Evolutionary conservation across 257 asterid genomes (phyloP), one percentile per base, ranked within the genome.

Genomic region (Scutellaria barbata): DNA sequence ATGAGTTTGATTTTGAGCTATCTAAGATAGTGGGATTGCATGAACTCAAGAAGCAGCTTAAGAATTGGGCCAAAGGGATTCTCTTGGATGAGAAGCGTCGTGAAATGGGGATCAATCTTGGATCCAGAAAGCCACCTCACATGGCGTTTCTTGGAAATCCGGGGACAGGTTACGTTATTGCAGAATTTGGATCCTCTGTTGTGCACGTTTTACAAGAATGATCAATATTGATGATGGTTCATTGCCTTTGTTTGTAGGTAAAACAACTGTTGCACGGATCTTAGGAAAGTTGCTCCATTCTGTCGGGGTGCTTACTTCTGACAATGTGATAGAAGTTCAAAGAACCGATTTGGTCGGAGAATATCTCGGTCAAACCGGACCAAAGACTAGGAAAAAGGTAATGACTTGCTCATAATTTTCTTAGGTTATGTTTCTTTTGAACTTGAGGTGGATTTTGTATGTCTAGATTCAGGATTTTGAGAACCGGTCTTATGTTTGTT

Each of bases 111-210:
- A 68, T 88, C 46, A 81, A 88, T 85, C 90, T 90, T 22, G 93
- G 95, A 50, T 82, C 93, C 4, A 84, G 98, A 73, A 92, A 89
- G 71, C 77, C 89, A 10, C 97, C 98, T 64, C 98, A 92, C 84
- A 92, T 92, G 97, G 96, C 96, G 22, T 92, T 92, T 57, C 90
- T 92, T 20, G 98, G 98, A 52, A 92, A 90, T 74, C 98, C 96
- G 3, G 97, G 98, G 41, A 92, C 98, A 76, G 98, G 96, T 87
- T 67, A 2, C 6, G n/a, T 68, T 6, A 59, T 16, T 16, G 35
- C 35, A 30, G 35, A 5, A 30, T 30, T 52, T 11, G 46, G 39
- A 47, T 17, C 11, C 12, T 53, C 9, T 13, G 22, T 56, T 22
- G 7, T 11, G 30, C 56, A n/a, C 6, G 6, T 40, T 14, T 16